Evolutionary conservation across 2,329 filamentous ascomycete species (phyloP).

Genomic region (Colletotrichum graminicola): DNA sequence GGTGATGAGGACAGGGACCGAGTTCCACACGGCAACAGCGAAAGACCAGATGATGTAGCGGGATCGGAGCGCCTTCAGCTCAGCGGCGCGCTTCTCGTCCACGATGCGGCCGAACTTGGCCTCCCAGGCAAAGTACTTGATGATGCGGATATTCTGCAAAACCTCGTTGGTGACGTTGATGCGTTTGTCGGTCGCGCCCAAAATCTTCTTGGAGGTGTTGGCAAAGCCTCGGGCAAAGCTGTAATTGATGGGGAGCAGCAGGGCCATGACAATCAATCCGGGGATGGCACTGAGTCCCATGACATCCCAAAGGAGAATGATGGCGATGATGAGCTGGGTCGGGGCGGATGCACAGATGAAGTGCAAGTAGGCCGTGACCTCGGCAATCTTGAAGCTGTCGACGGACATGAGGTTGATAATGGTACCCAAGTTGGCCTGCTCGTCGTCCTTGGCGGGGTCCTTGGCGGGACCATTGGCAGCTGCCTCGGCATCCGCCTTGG

Average conservation of each 20-base stretch:
- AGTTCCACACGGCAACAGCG: slow-evolving; percentile 96
- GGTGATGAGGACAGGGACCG: slow-evolving; percentile 93
- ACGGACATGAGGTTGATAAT: slow-evolving; percentile 99
- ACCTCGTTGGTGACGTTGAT: slow-evolving; percentile 98
- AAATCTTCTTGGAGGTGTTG: slow-evolving; percentile 88
- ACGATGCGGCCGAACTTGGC: slow-evolving; percentile 88
- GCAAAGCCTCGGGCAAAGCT: slow-evolving; percentile 88
- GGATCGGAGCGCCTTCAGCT: slow-evolving; percentile 82
- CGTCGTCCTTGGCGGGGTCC: slow-evolving; percentile 62
- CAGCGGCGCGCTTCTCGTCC: slow-evolving; percentile 85
- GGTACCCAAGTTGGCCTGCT: slow-evolving; percentile 93
- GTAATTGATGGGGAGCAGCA: slow-evolving; percentile 92
- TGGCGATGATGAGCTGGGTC: slow-evolving; percentile 85
- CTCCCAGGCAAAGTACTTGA: slow-evolving; percentile 99
- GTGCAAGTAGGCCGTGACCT: slow-evolving; percentile 94
- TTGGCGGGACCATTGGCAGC: slow-evolving; percentile 51
- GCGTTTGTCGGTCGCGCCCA: slow-evolving; percentile 92
- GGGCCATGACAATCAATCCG: slow-evolving; percentile 88
- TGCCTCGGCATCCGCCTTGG: slow-evolving; percentile 51
- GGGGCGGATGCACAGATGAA: slow-evolving; percentile 95
- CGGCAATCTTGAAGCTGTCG: slow-evolving; percentile 98
- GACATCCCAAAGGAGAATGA: slow-evolving; percentile 87
- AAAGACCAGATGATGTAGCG: slow-evolving; percentile 92
- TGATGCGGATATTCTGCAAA: slow-evolving; percentile 96
- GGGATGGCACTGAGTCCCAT: slow-evolving; percentile 95